phyloP scores from a whole-genome alignment of 2,329 filamentous ascomycete species.

The Fusarium aywerte region DNA sequence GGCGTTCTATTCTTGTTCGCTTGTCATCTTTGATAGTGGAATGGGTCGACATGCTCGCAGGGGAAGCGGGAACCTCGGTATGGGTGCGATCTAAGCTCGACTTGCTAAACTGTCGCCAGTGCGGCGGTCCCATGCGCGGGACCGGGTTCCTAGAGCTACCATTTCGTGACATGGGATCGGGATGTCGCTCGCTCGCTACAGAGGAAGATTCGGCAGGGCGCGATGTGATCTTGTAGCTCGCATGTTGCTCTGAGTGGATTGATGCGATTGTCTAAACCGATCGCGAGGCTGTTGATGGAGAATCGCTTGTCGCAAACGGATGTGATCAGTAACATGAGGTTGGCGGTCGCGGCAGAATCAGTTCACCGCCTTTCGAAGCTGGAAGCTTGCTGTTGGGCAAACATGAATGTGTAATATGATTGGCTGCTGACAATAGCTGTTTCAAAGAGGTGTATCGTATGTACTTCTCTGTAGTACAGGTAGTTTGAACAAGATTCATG shows the following conservation, averaged over 20 bases:
- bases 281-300: conserved; percentile 7
- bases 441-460: too few relatives aligned
- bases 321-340: conserved; percentile 27
- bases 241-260: conserved; percentile 38
- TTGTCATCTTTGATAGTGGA: conserved; percentile 57
- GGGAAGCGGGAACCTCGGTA: conserved; percentile 56
- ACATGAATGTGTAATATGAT: conserved; percentile 29
- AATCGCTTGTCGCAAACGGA: conserved; percentile 23
- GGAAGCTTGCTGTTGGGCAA: conserved; percentile 6
- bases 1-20: conserved; percentile 55
- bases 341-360: conserved; percentile 45
- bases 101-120: conserved; percentile 64
- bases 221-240: conserved; percentile 35
- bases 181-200: conserved; percentile 38
- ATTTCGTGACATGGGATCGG: conserved; percentile 47
- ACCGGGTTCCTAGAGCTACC: conserved; percentile 42
- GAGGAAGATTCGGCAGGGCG: conserved; percentile 28
- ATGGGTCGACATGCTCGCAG: conserved; percentile 61
- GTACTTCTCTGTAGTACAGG: too few relatives aligned
- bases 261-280: conserved; percentile 18
- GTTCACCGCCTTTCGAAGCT: conserved; percentile 46
- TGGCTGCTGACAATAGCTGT: conserved; percentile 8
- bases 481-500: background rate
- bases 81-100: conserved; percentile 58
- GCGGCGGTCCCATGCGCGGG: conserved; percentile 59